A percentile compares a stretch with the other conserved stretches of the same genome.
These are phyloP conservation scores for Ogataea kodamae DNA, from an alignment of 805 yeast species.

Conservation along the genomic window DNA sequence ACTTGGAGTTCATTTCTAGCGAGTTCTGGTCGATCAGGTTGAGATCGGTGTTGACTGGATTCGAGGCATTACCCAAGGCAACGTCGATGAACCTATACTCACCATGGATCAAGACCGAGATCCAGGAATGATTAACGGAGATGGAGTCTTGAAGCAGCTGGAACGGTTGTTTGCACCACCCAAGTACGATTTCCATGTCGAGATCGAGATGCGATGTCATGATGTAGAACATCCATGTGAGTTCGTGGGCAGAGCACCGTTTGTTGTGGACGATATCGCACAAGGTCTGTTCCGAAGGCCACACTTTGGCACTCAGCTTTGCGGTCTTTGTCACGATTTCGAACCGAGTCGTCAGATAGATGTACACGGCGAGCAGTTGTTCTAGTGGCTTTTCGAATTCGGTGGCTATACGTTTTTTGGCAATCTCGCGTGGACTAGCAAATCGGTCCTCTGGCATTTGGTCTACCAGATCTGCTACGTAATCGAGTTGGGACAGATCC, in stretches of 20 bases:
- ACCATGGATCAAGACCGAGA: constrained; percentile 68
- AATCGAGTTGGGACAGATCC: constrained; percentile 30
- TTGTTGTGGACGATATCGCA: constrained; percentile 28
- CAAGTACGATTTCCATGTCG: constrained; percentile 72
- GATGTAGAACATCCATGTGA: constrained; percentile 72
- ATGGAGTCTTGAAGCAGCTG: constrained; percentile 46
- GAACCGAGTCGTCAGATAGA: constrained; percentile 60
- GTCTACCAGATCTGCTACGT: constrained; percentile 43
- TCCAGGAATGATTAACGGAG: constrained; percentile 83
- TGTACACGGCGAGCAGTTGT: constrained; percentile 59
- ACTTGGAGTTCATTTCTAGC: constrained; percentile 27
- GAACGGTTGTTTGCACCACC: constrained; percentile 79
- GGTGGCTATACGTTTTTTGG: constrained; percentile 48
- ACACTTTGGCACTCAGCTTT: constrained; percentile 29
- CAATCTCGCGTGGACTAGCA: constrained; percentile 52
- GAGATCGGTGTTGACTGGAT: constrained; percentile 47
- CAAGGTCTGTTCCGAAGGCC: constrained; percentile 27
- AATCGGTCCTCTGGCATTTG: constrained; percentile 36
- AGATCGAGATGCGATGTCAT: constrained; percentile 69
- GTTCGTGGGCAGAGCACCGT: constrained; percentile 46
- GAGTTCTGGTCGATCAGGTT: constrained; percentile 31
- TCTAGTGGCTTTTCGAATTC: constrained; percentile 54
- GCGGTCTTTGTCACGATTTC: constrained; percentile 39
- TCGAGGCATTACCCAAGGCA: constrained; percentile 55
- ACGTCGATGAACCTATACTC: constrained; percentile 82